These are phyloP conservation scores for Dysphania ambrosioides DNA, from an alignment of 148 eudicot species.

Conservation along the genomic window DNA sequence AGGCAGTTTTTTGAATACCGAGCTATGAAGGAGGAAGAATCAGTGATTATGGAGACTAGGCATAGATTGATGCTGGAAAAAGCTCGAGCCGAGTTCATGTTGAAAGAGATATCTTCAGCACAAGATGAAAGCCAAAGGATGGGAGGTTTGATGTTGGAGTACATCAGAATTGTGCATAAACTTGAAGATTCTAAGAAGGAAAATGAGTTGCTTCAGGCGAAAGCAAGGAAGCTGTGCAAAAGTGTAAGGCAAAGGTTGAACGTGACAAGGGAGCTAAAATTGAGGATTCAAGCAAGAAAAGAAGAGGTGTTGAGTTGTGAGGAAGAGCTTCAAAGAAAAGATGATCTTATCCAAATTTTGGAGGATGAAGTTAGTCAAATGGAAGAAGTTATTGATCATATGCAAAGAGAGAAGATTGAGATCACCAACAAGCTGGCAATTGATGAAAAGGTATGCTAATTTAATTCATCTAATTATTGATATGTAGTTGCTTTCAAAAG, in stretches of 20 bases:
- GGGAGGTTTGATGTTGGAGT: constrained; percentile 33
- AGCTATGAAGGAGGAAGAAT: constrained; percentile 43
- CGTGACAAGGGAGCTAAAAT: constrained; percentile 24
- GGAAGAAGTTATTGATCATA: constrained; percentile 26
- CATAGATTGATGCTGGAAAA: constrained; percentile 35
- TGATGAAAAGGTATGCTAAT: constrained; percentile 28
- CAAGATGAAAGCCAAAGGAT: constrained; percentile 32
- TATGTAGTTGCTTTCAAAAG: no score
- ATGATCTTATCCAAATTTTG: constrained; percentile 21
- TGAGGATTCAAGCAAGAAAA: constrained; percentile 35
- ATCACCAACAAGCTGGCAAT: constrained; percentile 25
- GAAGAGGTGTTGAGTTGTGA: constrained; percentile 24
- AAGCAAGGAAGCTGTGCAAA: constrained; percentile 41
- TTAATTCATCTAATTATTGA: no score
- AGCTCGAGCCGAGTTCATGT: constrained; percentile 36
- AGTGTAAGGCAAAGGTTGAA: constrained; percentile 27
- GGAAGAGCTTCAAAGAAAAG: constrained; percentile 31
- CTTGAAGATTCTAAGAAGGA: constrained; percentile 30
- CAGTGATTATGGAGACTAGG: constrained; percentile 33
- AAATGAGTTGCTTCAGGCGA: constrained; percentile 38
- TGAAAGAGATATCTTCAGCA: constrained; percentile 31
- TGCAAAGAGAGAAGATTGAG: constrained; percentile 43
- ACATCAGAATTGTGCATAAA: constrained; percentile 23
- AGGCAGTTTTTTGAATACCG: constrained; percentile 32
- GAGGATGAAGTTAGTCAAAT: constrained; percentile 34